Percentiles rank a stretch among this genome's conserved stretches.
These are phyloP conservation scores for Hemisphaericaspora xylanilytica DNA, from an alignment of 1,139 yeast species.

Conservation along the genomic window DNA sequence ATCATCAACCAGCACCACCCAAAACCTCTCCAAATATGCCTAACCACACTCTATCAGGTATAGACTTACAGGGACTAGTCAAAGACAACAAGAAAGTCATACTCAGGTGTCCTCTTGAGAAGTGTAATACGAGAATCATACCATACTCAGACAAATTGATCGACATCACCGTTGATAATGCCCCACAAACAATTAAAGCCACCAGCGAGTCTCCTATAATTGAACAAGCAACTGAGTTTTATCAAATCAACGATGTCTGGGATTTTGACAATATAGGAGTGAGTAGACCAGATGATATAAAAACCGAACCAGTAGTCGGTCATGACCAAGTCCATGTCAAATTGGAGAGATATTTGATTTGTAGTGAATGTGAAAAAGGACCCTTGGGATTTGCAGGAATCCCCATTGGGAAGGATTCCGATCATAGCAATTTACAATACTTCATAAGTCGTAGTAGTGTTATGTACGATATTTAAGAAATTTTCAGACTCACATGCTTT, in stretches of 20 bases:
- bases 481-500: not conserved
- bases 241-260: slow-evolving; percentile 59
- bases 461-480: slow-evolving; percentile 25
- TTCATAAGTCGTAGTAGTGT: slow-evolving; percentile 47
- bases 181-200: slow-evolving; percentile 33
- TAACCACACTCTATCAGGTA: slow-evolving; percentile 5
- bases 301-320: slow-evolving; percentile 14
- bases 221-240: slow-evolving; percentile 23
- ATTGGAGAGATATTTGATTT: slow-evolving; percentile 52
- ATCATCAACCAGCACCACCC: no score
- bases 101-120: slow-evolving; percentile 36
- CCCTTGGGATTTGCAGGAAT: slow-evolving; percentile 68
- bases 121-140: slow-evolving; percentile 38
- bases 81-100: slow-evolving; percentile 9
- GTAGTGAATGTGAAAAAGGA: slow-evolving; percentile 75
- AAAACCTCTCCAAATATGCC: slow-evolving; percentile 9
- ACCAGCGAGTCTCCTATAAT: slow-evolving; percentile 3
- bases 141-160: slow-evolving; percentile 20
- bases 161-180: slow-evolving; percentile 18
- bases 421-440: slow-evolving; percentile 40
- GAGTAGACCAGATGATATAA: slow-evolving; percentile 40
- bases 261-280: slow-evolving; percentile 77
- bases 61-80: slow-evolving; percentile 5
- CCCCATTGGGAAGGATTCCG: slow-evolving; percentile 18
- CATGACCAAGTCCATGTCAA: slow-evolving; percentile 22